A percentile compares a stretch with the other conserved stretches of the same genome.
phyloP scores from a whole-genome alignment of 768 basidiomycete genomes.

The Panaeolus cyanescens region DNA sequence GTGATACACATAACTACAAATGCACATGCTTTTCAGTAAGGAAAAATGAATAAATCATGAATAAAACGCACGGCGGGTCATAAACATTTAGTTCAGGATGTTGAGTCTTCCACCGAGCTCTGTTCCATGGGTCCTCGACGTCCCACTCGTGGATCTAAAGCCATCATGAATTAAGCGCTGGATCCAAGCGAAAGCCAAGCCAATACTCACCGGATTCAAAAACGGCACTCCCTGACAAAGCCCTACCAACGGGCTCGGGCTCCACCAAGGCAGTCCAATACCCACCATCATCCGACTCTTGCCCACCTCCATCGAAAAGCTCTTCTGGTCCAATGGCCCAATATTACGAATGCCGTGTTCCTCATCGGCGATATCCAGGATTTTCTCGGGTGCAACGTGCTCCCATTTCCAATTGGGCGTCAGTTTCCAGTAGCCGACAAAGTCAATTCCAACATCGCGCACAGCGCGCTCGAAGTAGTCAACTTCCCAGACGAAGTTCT shows the following conservation, averaged over 20 bases:
- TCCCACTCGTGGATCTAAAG: constrained; percentile 26
- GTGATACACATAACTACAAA: constrained; percentile 31
- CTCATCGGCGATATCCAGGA: constrained; percentile 23
- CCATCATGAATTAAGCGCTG: neutral
- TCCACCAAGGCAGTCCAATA: constrained; percentile 26
- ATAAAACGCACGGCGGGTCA: constrained; percentile 27
- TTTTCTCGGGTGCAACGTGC: constrained; percentile 17
- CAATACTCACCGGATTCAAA: constrained; percentile 31
- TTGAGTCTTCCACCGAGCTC: constrained; percentile 29
- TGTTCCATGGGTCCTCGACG: constrained; percentile 23
- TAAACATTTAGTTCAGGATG: constrained; percentile 27
- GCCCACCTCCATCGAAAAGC: constrained; percentile 23
- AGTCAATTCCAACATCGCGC: constrained; percentile 16
- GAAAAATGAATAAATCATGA: neutral
- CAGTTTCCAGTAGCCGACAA: constrained; percentile 24
- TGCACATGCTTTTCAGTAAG: no score
- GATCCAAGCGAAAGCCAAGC: neutral
- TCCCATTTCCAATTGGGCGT: constrained; percentile 24
- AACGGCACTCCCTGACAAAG: constrained; percentile 38
- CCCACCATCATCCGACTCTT: constrained; percentile 31
- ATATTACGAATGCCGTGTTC: constrained; percentile 22
- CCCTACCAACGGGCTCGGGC: constrained; percentile 33
- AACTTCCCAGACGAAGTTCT: constrained; percentile 26
- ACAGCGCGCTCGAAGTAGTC: constrained; percentile 21
- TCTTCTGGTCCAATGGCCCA: constrained; percentile 13